Evolutionary conservation across 164 flowering plant species (phyloP), one percentile per base, ranked within the genome.

Genomic region (Kalanchoe fedtschenkoi): DNA sequence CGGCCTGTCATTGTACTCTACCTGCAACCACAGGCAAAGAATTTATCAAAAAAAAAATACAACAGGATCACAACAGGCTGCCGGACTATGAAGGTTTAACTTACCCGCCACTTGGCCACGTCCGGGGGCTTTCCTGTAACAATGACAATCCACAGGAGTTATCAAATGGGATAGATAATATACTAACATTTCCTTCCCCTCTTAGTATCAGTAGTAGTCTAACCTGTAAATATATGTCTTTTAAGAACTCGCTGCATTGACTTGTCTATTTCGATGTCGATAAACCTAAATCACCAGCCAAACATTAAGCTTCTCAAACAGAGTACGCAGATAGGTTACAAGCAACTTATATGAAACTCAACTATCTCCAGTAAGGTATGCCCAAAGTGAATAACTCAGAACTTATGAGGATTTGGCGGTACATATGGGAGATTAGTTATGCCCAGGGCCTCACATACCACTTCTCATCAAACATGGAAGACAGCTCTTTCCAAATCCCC

Each of bases 31-130:
- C 2, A 15, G 9, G 21, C 32, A 55, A 55, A 19, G 6, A 2
- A 10, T 7, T 22, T 9, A 56, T 6, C 28, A 1, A 8, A 5
- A n/a, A 38, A 30, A 17, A 3, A 11, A 42, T 42, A 42, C 17
- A 42, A n/a, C n/a, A n/a, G n/a, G n/a, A n/a, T n/a, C 6, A 15
- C n/a, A 56, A 21, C 7, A 21, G 33, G 29, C 10, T 13, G 39
- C 19, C 3, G 0, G 21, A 55, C 57, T 28, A 2, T 19, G 35
- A 32, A 13, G 13, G 14, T 4, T 35, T 30, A 13, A 30, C 77
- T 75, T 86, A 93, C 98, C 87, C 96, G 75, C 89, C 85, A 81
- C 69, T 84, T 78, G 39, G 98, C 98, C 62, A 77, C 76, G 65
- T 93, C 92, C 11, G 81, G 86, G 51, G 89, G 69, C 69, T 80